Evolutionary conservation across 768 basidiomycete genomes (phyloP).

Genomic region (Leccinum truebloodii): DNA sequence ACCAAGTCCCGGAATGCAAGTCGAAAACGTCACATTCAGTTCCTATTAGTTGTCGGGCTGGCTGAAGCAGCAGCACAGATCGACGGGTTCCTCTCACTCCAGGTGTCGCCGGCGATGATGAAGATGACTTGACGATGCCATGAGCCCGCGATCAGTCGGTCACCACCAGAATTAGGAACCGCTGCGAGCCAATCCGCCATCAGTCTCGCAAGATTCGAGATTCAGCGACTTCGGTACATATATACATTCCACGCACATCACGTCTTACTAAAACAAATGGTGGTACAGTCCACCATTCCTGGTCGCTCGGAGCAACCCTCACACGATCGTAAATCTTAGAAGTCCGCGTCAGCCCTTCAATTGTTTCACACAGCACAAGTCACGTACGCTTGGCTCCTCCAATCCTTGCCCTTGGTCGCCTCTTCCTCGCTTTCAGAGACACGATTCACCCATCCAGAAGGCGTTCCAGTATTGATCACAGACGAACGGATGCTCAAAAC

Average conservation of each 20-base stretch:
- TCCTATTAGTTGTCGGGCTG: too few relatives aligned
- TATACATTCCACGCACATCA: background rate
- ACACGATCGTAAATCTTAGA: constrained; percentile 19
- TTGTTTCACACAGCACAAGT: background rate
- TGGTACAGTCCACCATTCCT: background rate
- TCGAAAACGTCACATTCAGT: too few relatives aligned
- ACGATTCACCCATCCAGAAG: constrained; percentile 73
- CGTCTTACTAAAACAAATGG: background rate
- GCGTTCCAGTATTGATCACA: constrained; percentile 64
- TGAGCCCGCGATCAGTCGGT: too few relatives aligned
- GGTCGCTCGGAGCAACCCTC: background rate
- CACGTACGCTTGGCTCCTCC: constrained; percentile 54
- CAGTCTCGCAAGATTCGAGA: background rate
- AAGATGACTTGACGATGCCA: too few relatives aligned
- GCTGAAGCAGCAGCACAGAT: too few relatives aligned
- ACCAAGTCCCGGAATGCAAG: too few relatives aligned
- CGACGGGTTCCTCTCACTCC: too few relatives aligned
- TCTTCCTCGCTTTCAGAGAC: constrained; percentile 42
- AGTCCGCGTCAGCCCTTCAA: constrained; percentile 1
- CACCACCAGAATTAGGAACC: too few relatives aligned
- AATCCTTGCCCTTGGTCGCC: constrained; percentile 45
- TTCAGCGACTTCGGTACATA: too few relatives aligned
- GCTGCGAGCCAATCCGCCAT: too few relatives aligned
- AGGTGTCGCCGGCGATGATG: too few relatives aligned
- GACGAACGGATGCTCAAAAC: constrained; percentile 71